These are phyloP conservation scores for Paramecium biaurelia DNA, from an alignment of 73 alveolate genomes.

Conservation along the genomic window DNA sequence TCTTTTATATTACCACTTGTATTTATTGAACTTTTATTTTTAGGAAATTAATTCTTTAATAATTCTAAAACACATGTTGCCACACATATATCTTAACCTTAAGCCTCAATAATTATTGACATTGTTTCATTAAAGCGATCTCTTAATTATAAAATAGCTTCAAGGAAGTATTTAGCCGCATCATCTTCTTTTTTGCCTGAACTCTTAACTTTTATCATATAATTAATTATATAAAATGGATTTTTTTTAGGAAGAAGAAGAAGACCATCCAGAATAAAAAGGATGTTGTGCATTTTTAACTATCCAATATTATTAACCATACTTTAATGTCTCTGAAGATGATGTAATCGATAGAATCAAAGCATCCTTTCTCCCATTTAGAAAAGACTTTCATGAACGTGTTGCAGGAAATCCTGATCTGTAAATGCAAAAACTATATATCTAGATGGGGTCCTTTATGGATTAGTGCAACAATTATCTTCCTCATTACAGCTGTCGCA, in stretches of 20 bases:
- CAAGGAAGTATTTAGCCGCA: background rate
- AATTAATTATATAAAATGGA: background rate
- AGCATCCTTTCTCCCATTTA: slow-evolving; percentile 10
- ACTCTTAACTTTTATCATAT: background rate
- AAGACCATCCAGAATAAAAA: slow-evolving; percentile 1
- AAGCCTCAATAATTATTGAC: background rate
- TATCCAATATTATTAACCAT: background rate
- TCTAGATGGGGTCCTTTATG: slow-evolving; percentile 40
- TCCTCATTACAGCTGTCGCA: slow-evolving; percentile 16
- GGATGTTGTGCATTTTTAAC: slow-evolving; percentile 12
- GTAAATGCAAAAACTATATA: background rate
- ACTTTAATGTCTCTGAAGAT: background rate
- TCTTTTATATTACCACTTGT: background rate
- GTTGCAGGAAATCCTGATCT: slow-evolving; percentile 15
- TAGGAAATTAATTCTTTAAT: slow-evolving; percentile 16
- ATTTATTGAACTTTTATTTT: background rate
- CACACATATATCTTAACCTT: background rate
- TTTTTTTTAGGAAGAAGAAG: background rate
- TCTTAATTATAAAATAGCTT: background rate
- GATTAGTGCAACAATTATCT: slow-evolving; percentile 34
- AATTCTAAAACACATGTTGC: slow-evolving; percentile 2
- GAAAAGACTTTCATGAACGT: background rate
- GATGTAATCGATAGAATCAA: background rate
- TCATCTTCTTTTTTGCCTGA: background rate
- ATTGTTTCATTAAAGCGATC: background rate